Base-by-base conservation (phyloP, 2,329 filamentous ascomycete genomes). In the Exophiala alcalophila region DNA sequence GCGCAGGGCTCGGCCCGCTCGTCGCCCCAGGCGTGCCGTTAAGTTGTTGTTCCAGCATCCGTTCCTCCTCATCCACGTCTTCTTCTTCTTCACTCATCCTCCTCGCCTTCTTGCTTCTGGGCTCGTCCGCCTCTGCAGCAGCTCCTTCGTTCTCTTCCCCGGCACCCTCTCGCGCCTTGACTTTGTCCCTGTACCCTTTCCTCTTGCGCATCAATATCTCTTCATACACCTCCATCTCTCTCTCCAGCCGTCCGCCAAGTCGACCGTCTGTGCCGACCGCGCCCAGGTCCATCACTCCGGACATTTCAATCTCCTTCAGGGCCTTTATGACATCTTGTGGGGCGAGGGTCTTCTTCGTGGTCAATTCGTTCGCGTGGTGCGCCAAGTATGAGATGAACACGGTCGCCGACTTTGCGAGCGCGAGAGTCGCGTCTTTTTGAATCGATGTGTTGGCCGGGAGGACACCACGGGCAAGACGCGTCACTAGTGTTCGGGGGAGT, bases 381-480 rank as follows among this genome's bases (percentile, higher is more conserved):
- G 33, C 45, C 6, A 38, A 43, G 59, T 82, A 81, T 47, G 76
- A 82, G 12, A 83, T 74, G 61, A 83, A 83, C 3, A 83, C 80
- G 3, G 80, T 83, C 19, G 80, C 79, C 49, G 77, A 77, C 58
- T 82, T 83, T 36, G 78, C 76, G 49, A 83, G 73, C 5, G 80
- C 80, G 11, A 80, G 64, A 3, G 82, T 64, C 8, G 80, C 80
- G 64, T 83, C 80, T 62, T 81, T 81, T 55, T 81, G 76, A 27
- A 83, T 78, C 33, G 76, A 73, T 11, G 79, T 83, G 60, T 83
- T 82, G 4, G 80, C 69, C 1, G 80, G 79, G 3, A 83, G 67
- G 5, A 80, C 77, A 42, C 78, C 75, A 62, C 81, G 81, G 9
- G 78, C 77, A 14, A 83, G 72, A 18, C 79, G 73, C 40, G 76